Evolutionary conservation across 1,284 basidiomycete genomes (phyloP), one percentile per base, ranked within the genome.

Genomic region (Golubevia pallescens): DNA sequence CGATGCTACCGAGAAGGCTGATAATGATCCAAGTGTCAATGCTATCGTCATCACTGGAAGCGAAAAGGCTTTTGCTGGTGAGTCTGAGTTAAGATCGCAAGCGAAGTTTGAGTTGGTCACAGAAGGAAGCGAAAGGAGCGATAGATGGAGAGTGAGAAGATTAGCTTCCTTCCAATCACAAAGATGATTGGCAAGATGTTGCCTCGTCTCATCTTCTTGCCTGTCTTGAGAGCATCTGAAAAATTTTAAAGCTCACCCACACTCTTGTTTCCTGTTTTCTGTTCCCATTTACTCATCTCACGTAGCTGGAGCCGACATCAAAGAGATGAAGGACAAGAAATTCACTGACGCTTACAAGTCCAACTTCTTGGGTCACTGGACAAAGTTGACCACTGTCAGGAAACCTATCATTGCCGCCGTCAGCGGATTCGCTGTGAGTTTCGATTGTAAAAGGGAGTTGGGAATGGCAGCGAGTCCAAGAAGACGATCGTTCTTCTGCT

Each of bases 31-130:
- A 28, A 61, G 51, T 58, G 72, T 83, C 51, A 24, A 88, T 93
- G 94, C 94, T 21, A 91, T 99, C 76, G 94, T 99, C 14, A 87
- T 99, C 66, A 99, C 96, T 1, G 97, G 97, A 1, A 93, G 92
- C 48, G 93, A 95, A 66, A 93, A 90, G 87, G 95, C 94, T 1
- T 99, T 99, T 86, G 96, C 96, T 71, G 92, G 92, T 93, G 74
- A 61, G 88, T 85, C n/a, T n/a, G n/a, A n/a, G n/a, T n/a, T n/a
- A n/a, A n/a, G n/a, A n/a, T n/a, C n/a, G n/a, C n/a, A n/a, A n/a
- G n/a, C n/a, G n/a, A n/a, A n/a, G n/a, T n/a, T n/a, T n/a, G n/a
- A n/a, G n/a, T n/a, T n/a, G n/a, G n/a, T n/a, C n/a, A n/a, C n/a
- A n/a, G n/a, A n/a, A n/a, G n/a, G n/a, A n/a, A n/a, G n/a, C n/a